Conservation (phyloP, 1,284 basidiomycete genomes). For the Amylostereum areolatum region DNA sequence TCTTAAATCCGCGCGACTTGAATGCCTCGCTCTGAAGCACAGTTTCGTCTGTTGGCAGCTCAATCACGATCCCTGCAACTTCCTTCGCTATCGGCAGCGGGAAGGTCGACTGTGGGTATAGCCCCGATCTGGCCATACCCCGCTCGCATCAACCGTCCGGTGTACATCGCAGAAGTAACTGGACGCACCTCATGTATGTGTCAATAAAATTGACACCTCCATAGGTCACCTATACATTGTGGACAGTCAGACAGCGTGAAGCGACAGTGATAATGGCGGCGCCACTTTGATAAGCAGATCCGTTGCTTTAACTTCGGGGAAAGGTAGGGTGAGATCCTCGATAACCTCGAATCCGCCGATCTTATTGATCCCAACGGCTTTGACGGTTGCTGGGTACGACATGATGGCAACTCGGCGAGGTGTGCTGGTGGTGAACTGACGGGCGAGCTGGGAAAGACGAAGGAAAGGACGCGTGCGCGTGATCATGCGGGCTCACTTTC, state of each 20-base stretch:
- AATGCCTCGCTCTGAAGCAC: slow-evolving; percentile 28
- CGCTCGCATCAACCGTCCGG: neutral
- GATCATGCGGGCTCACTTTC: too few relatives aligned
- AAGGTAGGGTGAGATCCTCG: slow-evolving; percentile 53
- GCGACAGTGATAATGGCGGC: neutral
- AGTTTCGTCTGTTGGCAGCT: slow-evolving; percentile 36
- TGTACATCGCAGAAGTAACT: neutral
- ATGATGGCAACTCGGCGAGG: slow-evolving; percentile 23
- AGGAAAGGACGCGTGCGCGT: neutral
- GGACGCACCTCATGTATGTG: slow-evolving; percentile 58
- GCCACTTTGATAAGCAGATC: slow-evolving; percentile 79
- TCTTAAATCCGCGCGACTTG: slow-evolving; percentile 31
- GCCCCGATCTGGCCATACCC: slow-evolving; percentile 21
- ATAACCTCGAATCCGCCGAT: slow-evolving; percentile 79
- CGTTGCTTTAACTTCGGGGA: slow-evolving; percentile 55
- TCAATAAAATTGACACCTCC: slow-evolving; percentile 88
- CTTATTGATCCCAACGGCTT: slow-evolving; percentile 55
- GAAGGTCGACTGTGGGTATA: slow-evolving; percentile 33
- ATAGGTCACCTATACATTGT: slow-evolving; percentile 47
- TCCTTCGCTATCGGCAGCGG: slow-evolving; percentile 62
- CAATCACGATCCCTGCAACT: slow-evolving; percentile 49
- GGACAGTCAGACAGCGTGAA: slow-evolving; percentile 18
- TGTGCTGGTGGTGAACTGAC: slow-evolving; percentile 21
- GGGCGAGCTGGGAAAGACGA: slow-evolving; percentile 18
- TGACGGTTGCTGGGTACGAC: slow-evolving; percentile 46